phyloP scores from a whole-genome alignment of 2,329 filamentous ascomycete genomes.

The Penicillium italicum region DNA sequence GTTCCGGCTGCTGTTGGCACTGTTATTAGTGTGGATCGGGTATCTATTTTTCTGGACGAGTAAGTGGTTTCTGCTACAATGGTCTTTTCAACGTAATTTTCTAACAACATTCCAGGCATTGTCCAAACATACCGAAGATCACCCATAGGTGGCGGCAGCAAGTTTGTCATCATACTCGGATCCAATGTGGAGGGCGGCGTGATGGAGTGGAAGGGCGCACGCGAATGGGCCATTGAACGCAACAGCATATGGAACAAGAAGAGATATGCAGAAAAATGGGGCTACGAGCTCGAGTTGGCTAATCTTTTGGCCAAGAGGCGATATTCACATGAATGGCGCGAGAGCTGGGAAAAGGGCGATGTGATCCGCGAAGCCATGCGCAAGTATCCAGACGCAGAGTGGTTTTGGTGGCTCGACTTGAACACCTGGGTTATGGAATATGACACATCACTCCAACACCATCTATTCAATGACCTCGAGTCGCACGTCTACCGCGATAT shows the following conservation, averaged over 20 bases:
- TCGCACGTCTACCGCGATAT: slow-evolving; percentile 86
- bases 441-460: slow-evolving; percentile 78
- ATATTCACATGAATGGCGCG: slow-evolving; percentile 97
- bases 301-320: slow-evolving; percentile 99
- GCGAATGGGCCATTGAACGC: slow-evolving; percentile 96
- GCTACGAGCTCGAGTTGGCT: slow-evolving; percentile 91
- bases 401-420: slow-evolving; percentile 99
- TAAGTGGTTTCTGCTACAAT: slow-evolving; percentile 48
- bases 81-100: background rate
- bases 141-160: slow-evolving; percentile 76
- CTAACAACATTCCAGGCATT: slow-evolving; percentile 48
- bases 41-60: slow-evolving; percentile 69
- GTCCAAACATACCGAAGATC: slow-evolving; percentile 65
- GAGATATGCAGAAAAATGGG: slow-evolving; percentile 81
- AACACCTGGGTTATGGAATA: slow-evolving; percentile 99
- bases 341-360: slow-evolving; percentile 99
- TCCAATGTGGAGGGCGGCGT: slow-evolving; percentile 95
- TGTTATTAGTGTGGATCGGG: slow-evolving; percentile 59
- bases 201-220: slow-evolving; percentile 97
- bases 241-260: slow-evolving; percentile 95
- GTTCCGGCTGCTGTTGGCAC: slow-evolving; percentile 57
- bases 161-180: slow-evolving; percentile 87
- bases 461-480: slow-evolving; percentile 79
- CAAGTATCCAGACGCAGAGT: slow-evolving; percentile 94
- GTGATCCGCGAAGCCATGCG: slow-evolving; percentile 81